Conservation (phyloP, 257 asterid species). For the Osmanthus fragrans region DNA sequence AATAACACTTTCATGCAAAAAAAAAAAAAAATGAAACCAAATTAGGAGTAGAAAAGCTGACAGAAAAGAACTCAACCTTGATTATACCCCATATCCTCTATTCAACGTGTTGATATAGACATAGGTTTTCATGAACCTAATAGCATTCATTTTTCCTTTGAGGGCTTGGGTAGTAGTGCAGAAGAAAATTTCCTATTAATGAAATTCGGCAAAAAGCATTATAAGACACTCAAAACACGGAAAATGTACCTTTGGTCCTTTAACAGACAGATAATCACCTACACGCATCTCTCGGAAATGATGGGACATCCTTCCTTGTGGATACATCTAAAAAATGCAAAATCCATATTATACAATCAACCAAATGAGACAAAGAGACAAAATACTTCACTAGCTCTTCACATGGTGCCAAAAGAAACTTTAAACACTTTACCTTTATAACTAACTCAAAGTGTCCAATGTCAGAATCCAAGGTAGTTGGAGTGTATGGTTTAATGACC, state of each 20-base stretch:
- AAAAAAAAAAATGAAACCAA: background rate
- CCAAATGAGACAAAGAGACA: conserved; percentile 17
- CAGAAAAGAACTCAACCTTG: background rate
- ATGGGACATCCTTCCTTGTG: conserved; percentile 99
- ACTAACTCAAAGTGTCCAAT: conserved; percentile 90
- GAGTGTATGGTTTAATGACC: conserved; percentile 94
- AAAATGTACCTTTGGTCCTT: conserved; percentile 90
- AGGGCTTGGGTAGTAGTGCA: background rate
- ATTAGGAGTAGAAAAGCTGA: background rate
- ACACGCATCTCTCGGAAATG: conserved; percentile 91
- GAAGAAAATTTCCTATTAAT: background rate
- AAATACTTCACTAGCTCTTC: background rate
- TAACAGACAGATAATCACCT: conserved; percentile 85
- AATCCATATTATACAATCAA: conserved; percentile 18
- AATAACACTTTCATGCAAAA: background rate
- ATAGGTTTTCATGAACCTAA: background rate
- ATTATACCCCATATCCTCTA: background rate
- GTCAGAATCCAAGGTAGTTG: conserved; percentile 96
- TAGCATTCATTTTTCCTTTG: background rate
- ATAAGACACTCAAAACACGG: conserved; percentile 2
- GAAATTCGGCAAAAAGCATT: background rate
- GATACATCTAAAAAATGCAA: conserved; percentile 74
- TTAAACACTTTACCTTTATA: conserved; percentile 61
- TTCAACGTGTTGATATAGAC: background rate
- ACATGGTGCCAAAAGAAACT: background rate